Percentiles rank a stretch among this genome's conserved stretches.
Conservation (phyloP, 2,329 filamentous ascomycete genomes). For the Fusarium sp. region DNA sequence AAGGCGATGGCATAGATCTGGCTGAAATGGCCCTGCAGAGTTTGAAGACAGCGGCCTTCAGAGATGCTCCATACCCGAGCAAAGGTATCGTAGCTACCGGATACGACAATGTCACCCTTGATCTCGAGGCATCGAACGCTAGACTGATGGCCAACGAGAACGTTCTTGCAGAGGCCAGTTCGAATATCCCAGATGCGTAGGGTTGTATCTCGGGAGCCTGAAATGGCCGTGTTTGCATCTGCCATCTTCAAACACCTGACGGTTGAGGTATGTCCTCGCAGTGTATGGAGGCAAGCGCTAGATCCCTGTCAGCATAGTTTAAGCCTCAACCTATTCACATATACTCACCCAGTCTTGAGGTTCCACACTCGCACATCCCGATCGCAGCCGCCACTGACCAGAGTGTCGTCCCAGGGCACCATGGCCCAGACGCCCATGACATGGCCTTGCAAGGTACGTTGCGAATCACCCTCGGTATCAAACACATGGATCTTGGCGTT, state of each 20-base stretch:
- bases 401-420: conserved; percentile 95
- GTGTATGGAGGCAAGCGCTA: conserved; percentile 80
- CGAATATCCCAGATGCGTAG: conserved; percentile 94
- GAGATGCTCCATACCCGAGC: conserved; percentile 98
- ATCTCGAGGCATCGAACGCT: conserved; percentile 96
- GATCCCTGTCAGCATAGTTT: conserved; percentile 31
- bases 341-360: conserved; percentile 84
- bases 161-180: conserved; percentile 88
- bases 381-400: conserved; percentile 97
- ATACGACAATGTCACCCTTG: conserved; percentile 96
- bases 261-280: conserved; percentile 95
- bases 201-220: conserved; percentile 93
- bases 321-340: not conserved
- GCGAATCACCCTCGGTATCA: conserved; percentile 86
- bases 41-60: conserved; percentile 90
- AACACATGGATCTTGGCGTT: conserved; percentile 99
- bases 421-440: conserved; percentile 99
- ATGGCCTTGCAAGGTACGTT: conserved; percentile 91
- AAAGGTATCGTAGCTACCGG: conserved; percentile 96
- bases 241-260: conserved; percentile 98
- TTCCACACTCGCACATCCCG: conserved; percentile 98
- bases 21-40: conserved; percentile 93
- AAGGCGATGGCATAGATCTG: conserved; percentile 99
- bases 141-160: conserved; percentile 93
- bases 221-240: conserved; percentile 92